These are phyloP conservation scores for Penicillium concentricum DNA, from an alignment of 2,329 filamentous ascomycete species.

Conservation along the genomic window DNA sequence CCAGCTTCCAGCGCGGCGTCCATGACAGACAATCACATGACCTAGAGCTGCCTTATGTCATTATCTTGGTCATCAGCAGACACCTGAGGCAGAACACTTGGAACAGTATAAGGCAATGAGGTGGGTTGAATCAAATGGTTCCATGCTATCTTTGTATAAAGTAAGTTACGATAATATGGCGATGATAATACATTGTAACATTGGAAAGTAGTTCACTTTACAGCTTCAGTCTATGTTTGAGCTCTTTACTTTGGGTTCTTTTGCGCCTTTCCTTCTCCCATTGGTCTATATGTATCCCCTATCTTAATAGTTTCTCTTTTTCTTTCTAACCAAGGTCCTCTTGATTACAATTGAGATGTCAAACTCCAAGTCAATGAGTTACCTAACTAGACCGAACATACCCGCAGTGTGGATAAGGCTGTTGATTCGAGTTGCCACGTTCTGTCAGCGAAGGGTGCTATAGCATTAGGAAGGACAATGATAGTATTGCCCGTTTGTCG, in stretches of 20 bases:
- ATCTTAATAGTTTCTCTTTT: neutral
- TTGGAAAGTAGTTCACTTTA: neutral
- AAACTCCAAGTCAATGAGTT: neutral
- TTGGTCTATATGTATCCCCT: neutral
- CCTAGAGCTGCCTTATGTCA: slow-evolving; percentile 16
- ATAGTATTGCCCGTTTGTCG: neutral
- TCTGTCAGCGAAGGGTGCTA: neutral
- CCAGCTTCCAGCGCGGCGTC: slow-evolving; percentile 24
- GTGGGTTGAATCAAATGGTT: slow-evolving; percentile 1
- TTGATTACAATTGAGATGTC: neutral
- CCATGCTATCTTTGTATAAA: neutral
- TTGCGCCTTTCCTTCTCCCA: neutral
- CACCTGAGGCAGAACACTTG: slow-evolving; percentile 2
- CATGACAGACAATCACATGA: slow-evolving; percentile 24
- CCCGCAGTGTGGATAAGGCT: neutral
- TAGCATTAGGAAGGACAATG: neutral
- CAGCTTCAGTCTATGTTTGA: neutral
- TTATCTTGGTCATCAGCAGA: slow-evolving; percentile 7
- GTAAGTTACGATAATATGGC: neutral
- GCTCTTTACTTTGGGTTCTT: neutral
- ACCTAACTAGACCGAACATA: neutral
- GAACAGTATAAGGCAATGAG: slow-evolving; percentile 4
- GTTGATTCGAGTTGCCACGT: neutral
- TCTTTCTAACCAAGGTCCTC: neutral
- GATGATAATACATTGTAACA: neutral